Percentiles rank a stretch among this genome's conserved stretches.
Conservation (phyloP, 2,329 filamentous ascomycete genomes). For the Byssochlamys sp. region DNA sequence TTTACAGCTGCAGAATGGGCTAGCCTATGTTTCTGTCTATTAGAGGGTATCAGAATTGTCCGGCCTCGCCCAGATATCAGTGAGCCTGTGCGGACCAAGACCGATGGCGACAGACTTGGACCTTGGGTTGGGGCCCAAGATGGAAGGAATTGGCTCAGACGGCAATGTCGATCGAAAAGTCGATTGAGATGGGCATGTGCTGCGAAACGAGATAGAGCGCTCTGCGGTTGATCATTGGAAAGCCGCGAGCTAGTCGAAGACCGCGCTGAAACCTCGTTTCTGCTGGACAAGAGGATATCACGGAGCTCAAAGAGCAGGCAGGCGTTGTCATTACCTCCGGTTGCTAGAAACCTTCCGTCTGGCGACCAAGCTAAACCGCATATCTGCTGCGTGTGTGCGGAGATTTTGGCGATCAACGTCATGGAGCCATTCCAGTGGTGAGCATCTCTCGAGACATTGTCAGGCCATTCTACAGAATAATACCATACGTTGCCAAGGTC, state of each 20-base stretch:
- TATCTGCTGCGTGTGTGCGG: constrained; percentile 76
- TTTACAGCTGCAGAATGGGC: constrained; percentile 81
- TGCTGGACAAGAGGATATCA: constrained; percentile 39
- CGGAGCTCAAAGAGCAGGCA: constrained; percentile 70
- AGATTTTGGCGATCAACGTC: constrained; percentile 66
- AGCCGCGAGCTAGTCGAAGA: neutral
- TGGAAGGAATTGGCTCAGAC: constrained; percentile 17
- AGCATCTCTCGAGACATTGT: constrained; percentile 49
- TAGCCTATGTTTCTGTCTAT: constrained; percentile 62
- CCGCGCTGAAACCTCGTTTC: neutral
- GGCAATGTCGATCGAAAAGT: constrained; percentile 14
- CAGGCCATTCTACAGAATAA: constrained; percentile 78
- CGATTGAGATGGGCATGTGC: constrained; percentile 11
- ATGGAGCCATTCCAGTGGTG: constrained; percentile 69
- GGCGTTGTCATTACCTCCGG: constrained; percentile 84
- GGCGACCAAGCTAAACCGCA: constrained; percentile 85
- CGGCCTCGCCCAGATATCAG: constrained; percentile 23
- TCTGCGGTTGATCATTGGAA: constrained; percentile 3
- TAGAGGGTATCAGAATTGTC: constrained; percentile 43
- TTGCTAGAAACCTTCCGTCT: constrained; percentile 67
- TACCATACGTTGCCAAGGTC: constrained; percentile 75
- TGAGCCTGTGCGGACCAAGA: constrained; percentile 17
- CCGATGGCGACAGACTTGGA: constrained; percentile 10
- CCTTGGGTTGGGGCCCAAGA: constrained; percentile 15
- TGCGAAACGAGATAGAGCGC: constrained; percentile 14